Percentiles rank a stretch among this genome's conserved stretches.
phyloP scores from a whole-genome alignment of 768 basidiomycete species.

The Lentinula lateritia region DNA sequence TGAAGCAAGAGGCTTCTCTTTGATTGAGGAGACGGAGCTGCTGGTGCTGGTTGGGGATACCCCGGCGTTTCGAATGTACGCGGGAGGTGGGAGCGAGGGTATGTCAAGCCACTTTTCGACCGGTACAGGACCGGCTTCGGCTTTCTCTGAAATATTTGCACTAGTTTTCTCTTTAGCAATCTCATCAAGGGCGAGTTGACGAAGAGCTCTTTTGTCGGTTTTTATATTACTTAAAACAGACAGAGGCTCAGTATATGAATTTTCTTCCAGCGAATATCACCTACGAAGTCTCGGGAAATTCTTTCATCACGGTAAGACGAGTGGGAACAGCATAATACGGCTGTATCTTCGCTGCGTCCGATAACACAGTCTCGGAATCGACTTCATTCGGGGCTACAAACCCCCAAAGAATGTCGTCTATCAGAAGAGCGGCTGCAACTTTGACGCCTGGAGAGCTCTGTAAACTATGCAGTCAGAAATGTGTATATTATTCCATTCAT shows the following conservation, averaged over 20 bases:
- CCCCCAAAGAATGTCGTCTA: constrained; percentile 51
- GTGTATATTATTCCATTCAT: constrained; percentile 10
- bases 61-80: constrained; percentile 10
- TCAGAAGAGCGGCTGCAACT: constrained; percentile 44
- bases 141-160: constrained; percentile 4
- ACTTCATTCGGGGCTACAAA: constrained; percentile 39
- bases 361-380: constrained; percentile 31
- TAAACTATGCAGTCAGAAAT: not conserved
- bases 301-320: constrained; percentile 33
- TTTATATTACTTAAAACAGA: constrained; percentile 37
- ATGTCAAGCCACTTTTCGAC: constrained; percentile 16
- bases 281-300: constrained; percentile 51
- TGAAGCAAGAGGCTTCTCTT: constrained; percentile 36
- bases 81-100: constrained; percentile 20
- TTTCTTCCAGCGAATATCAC: not conserved
- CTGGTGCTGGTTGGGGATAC: not conserved
- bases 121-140: constrained; percentile 12
- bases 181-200: constrained; percentile 27
- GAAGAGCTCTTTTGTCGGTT: constrained; percentile 42
- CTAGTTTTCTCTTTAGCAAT: constrained; percentile 1
- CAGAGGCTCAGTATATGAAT: not conserved
- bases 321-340: constrained; percentile 58
- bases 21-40: not conserved
- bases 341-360: constrained; percentile 43
- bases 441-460: constrained; percentile 38